Base-by-base conservation (phyloP, 805 yeast species). In the Candida tallmaniae region DNA sequence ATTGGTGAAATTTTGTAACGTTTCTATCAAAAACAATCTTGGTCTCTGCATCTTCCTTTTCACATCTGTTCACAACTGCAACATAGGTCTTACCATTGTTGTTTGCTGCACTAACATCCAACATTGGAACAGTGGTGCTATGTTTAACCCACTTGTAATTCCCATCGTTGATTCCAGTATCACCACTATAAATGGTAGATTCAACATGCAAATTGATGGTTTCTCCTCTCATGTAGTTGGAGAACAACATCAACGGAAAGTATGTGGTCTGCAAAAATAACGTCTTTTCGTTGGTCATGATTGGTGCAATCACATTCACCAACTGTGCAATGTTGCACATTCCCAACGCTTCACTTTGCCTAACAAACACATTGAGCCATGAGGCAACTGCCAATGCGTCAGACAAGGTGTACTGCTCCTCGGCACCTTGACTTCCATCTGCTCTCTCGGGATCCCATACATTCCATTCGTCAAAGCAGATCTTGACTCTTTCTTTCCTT, bases 381-480 rank as follows among this genome's bases (percentile, higher is more conserved):
- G 52, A 45, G 10, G 58, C 60, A 20, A 58, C 58, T 3, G 62
- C 62, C 14, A 58, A 30, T 4, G 62, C 58, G 41, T 58, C 64
- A 14, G 57, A 35, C 11, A 58, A 42, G 13, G 48, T 48, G 31
- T 58, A 58, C 26, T 46, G 40, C 31, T 55, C 60, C 40, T 56
- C 64, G 19, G 55, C 60, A 9, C 63, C 64, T n/a, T 39, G 26
- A 9, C 43, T 26, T 9, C 56, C 60, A 26, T 45, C 56, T 11
- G 60, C 60, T 42, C 56, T 42, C 15, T 34, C 31, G 5, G 59
- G 54, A 38, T 58, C 63, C 64, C 64, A 58, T 14, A 58, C 62
- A 28, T 58, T 58, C 64, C 64, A 58, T 40, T 58, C 64, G 40
- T 58, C 64, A 38, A 56, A 58, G 33, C 56, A 49, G 20, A 58